A percentile compares a stretch with the other conserved stretches of the same genome.
phyloP scores from a whole-genome alignment of 1,284 basidiomycete species.

The Leccinum insigne region DNA sequence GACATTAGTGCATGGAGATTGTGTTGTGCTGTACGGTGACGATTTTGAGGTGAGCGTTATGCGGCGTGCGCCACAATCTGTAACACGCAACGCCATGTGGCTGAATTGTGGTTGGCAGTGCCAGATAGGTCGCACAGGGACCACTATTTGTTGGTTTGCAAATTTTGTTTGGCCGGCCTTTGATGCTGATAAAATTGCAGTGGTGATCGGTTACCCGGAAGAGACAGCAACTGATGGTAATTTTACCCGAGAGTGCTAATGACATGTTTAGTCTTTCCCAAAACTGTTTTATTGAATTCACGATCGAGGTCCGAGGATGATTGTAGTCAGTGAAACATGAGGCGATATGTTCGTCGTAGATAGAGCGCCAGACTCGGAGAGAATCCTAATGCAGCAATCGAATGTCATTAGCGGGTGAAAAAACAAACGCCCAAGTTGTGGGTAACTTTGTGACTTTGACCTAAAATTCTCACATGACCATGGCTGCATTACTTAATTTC shows the following conservation, averaged over 20 bases:
- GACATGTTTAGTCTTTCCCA: background rate
- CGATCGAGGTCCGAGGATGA: background rate
- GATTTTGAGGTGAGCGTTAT: slow-evolving; percentile 49
- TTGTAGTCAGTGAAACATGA: background rate
- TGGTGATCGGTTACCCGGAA: slow-evolving; percentile 27
- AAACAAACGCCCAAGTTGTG: slow-evolving; percentile 16
- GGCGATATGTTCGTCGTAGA: slow-evolving; percentile 20
- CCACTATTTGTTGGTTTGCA: slow-evolving; percentile 31
- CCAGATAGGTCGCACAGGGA: slow-evolving; percentile 33
- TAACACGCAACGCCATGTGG: background rate
- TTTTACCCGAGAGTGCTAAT: background rate
- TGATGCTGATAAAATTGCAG: slow-evolving; percentile 19
- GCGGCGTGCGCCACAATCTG: background rate
- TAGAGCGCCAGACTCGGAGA: slow-evolving; percentile 27
- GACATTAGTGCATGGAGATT: slow-evolving; percentile 59
- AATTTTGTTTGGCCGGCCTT: background rate
- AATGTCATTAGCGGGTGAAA: slow-evolving; percentile 15
- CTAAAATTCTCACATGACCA: slow-evolving; percentile 30
- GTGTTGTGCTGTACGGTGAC: slow-evolving; percentile 48
- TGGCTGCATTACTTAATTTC: slow-evolving; percentile 25
- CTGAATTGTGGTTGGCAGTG: slow-evolving; percentile 23
- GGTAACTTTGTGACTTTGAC: slow-evolving; percentile 17
- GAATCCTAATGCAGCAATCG: slow-evolving; percentile 34
- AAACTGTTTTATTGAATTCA: slow-evolving; percentile 6
- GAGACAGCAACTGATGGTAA: slow-evolving; percentile 6